Evolutionary conservation across 345 rosid species (phyloP).

Genomic region (Salix purpurea): DNA sequence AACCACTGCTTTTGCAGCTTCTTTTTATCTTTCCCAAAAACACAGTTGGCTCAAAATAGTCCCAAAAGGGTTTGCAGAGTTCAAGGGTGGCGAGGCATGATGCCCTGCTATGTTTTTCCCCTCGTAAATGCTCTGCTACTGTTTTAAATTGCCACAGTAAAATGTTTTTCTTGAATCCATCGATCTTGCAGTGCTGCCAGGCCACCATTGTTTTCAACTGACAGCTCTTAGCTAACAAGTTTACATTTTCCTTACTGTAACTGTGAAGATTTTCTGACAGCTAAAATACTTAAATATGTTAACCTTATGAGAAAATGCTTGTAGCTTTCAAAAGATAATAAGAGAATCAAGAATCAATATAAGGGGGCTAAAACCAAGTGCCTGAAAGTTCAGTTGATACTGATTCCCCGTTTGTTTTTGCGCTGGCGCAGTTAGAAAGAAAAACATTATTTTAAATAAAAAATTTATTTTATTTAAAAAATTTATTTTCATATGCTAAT

Average conservation of each 20-base stretch:
- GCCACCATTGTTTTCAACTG: background rate
- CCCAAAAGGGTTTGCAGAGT: background rate
- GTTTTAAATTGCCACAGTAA: background rate
- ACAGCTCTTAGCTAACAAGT: background rate
- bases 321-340: too few relatives aligned
- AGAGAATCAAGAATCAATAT: background rate
- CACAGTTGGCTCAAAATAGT: background rate
- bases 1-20: conserved; percentile 8
- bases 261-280: background rate
- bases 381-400: background rate
- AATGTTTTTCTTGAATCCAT: background rate
- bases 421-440: too few relatives aligned
- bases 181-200: background rate
- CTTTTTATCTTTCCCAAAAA: background rate
- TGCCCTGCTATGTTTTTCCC: background rate
- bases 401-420: too few relatives aligned
- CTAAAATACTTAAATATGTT: background rate
- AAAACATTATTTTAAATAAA: too few relatives aligned
- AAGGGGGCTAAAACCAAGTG: background rate
- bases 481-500: accelerated
- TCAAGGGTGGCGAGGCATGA: background rate
- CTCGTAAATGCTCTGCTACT: background rate
- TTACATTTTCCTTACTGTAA: background rate
- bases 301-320: background rate
- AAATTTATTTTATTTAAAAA: too few relatives aligned